Conservation (phyloP, 768 basidiomycete species). For the Fomitopsis pulvina region DNA sequence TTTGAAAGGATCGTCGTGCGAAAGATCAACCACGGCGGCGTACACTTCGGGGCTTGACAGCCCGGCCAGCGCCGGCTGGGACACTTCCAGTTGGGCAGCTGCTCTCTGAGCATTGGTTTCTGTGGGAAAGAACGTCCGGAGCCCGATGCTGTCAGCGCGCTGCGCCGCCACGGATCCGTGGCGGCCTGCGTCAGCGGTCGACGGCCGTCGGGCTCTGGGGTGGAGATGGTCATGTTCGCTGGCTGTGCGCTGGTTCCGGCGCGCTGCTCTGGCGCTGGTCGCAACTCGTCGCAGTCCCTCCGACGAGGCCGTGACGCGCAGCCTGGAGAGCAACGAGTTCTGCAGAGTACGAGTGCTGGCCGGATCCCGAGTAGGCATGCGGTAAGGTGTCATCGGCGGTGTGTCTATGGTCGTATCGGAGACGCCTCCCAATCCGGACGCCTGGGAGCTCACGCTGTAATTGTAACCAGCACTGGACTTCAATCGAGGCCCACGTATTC, state of each 20-base stretch:
- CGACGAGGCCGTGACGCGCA: neutral
- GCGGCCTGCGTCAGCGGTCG: neutral
- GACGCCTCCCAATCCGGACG: neutral
- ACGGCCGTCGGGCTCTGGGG: neutral
- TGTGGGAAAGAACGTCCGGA: neutral
- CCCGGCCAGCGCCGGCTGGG: neutral
- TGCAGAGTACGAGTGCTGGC: neutral
- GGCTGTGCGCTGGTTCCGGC: no score
- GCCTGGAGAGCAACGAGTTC: neutral
- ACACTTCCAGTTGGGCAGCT: neutral
- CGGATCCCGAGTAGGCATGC: neutral
- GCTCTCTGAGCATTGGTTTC: neutral
- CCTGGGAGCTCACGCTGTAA: neutral
- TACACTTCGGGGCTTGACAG: neutral
- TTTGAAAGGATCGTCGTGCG: neutral
- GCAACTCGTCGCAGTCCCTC: neutral
- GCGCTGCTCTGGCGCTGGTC: neutral
- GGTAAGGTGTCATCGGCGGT: neutral
- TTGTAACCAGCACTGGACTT: neutral
- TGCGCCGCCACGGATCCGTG: neutral
- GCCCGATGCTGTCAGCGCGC: neutral
- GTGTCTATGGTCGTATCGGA: neutral
- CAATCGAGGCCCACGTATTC: constrained; percentile 1
- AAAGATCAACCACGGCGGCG: neutral
- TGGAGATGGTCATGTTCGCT: no score